phyloP scores from a whole-genome alignment of 2,329 filamentous ascomycete species.

The Sclerotinia borealis region DNA sequence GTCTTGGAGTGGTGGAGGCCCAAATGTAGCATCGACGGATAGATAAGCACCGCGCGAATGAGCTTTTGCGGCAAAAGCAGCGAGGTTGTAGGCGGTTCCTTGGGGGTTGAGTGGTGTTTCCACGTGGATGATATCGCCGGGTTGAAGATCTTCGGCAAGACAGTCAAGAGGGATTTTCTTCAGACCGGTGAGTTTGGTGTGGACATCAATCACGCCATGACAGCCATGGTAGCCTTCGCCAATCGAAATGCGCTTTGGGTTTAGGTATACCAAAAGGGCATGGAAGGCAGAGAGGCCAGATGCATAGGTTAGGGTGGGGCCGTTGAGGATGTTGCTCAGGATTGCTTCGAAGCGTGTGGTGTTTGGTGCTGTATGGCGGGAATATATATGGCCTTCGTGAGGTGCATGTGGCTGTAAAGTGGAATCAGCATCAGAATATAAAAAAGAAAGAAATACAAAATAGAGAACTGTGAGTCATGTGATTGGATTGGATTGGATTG shows the following conservation, averaged over 20 bases:
- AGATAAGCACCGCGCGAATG: conserved; percentile 67
- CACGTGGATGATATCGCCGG: conserved; percentile 81
- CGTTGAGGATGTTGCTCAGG: conserved; percentile 66
- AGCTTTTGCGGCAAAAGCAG: conserved; percentile 65
- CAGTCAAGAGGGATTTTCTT: conserved; percentile 66
- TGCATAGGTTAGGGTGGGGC: conserved; percentile 67
- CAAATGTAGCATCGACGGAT: conserved; percentile 88
- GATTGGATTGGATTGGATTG: conserved; percentile 10
- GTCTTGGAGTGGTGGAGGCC: conserved; percentile 80
- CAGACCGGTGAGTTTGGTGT: conserved; percentile 70
- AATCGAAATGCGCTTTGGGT: conserved; percentile 78
- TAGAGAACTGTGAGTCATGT: conserved; percentile 19
- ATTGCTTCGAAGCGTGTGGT: conserved; percentile 80
- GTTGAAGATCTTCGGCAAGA: conserved; percentile 56
- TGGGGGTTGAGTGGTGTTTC: conserved; percentile 93
- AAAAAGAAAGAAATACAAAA: neutral
- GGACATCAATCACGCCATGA: conserved; percentile 72
- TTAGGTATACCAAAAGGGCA: conserved; percentile 74
- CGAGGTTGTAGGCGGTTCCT: conserved; percentile 71
- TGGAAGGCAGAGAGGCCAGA: conserved; percentile 87
- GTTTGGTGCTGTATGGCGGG: conserved; percentile 71
- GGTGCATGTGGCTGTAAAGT: conserved; percentile 34
- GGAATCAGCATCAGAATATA: conserved; percentile 32
- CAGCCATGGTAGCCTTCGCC: conserved; percentile 88
- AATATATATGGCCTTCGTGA: conserved; percentile 71